phyloP scores from a whole-genome alignment of 2,329 filamentous ascomycete genomes.

The Beauveria australis region DNA sequence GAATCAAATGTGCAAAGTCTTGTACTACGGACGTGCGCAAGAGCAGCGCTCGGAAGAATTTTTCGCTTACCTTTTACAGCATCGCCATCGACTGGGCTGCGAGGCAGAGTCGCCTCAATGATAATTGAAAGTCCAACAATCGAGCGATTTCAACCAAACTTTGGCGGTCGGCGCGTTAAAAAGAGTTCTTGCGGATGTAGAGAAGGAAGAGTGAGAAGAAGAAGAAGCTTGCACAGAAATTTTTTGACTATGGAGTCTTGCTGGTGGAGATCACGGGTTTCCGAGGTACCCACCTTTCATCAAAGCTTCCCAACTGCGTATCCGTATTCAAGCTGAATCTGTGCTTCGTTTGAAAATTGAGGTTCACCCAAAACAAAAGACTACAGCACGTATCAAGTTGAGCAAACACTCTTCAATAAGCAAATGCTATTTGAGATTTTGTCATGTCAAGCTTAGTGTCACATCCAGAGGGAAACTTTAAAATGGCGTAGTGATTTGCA shows the following conservation, averaged over 20 bases:
- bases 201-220: neutral
- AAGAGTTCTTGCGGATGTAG: neutral
- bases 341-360: too few species aligned
- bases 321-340: neutral
- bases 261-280: slow-evolving; percentile 7
- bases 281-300: slow-evolving; percentile 3
- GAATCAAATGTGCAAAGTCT: slow-evolving; percentile 14
- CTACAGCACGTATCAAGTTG: too few species aligned
- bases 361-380: too few species aligned
- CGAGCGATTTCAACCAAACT: neutral
- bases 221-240: neutral
- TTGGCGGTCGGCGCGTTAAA: neutral
- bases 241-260: slow-evolving; percentile 1
- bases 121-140: neutral
- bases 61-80: slow-evolving; percentile 9
- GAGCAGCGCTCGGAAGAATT: neutral
- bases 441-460: neutral
- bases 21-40: neutral
- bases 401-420: too few species aligned
- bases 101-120: neutral
- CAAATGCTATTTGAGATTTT: neutral
- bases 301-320: neutral
- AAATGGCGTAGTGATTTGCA: too few species aligned
- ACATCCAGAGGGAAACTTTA: neutral
- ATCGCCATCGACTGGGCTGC: neutral